phyloP scores from a whole-genome alignment of 352 stramenopile genomes.

The Pythium pyrilobum region DNA sequence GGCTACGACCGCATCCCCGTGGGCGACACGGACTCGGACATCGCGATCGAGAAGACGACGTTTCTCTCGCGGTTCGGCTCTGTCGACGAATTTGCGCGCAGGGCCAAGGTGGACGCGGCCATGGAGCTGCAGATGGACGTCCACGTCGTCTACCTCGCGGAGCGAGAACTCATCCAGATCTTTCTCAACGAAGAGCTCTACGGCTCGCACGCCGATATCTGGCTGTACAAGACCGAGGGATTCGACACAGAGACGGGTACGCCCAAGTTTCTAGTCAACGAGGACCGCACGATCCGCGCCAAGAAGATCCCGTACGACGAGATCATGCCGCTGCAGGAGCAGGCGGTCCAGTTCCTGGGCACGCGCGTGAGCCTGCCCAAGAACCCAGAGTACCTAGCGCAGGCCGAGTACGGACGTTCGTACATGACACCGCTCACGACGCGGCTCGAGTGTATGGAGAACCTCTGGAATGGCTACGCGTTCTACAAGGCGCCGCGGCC shows the following conservation, averaged over 20 bases:
- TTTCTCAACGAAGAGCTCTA: conserved; percentile 39
- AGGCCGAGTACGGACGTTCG: conserved; percentile 57
- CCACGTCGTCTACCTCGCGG: conserved; percentile 43
- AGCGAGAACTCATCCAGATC: conserved; percentile 66
- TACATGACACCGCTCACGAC: conserved; percentile 72
- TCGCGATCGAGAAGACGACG: conserved; percentile 52
- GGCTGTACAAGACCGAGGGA: conserved; percentile 59
- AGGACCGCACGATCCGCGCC: conserved; percentile 62
- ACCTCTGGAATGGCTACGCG: conserved; percentile 66
- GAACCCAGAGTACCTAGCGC: conserved; percentile 55
- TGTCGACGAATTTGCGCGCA: conserved; percentile 49
- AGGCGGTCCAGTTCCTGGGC: conserved; percentile 44
- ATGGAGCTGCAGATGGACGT: conserved; percentile 40
- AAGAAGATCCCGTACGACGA: conserved; percentile 62
- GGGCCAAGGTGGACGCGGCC: conserved; percentile 36
- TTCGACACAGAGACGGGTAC: conserved; percentile 22
- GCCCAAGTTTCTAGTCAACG: conserved; percentile 56
- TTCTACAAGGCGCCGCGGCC: conserved; percentile 50
- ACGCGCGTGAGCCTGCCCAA: conserved; percentile 43
- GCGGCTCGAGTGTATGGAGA: conserved; percentile 78
- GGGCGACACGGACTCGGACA: conserved; percentile 76
- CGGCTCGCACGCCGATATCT: conserved; percentile 72
- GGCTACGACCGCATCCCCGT: conserved; percentile 54
- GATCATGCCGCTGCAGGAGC: conserved; percentile 45
- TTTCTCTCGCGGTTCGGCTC: conserved; percentile 46